A percentile compares a stretch with the other conserved stretches of the same genome.
Conservation (phyloP, 2,329 filamentous ascomycete genomes). For the Aspergillus sp. region DNA sequence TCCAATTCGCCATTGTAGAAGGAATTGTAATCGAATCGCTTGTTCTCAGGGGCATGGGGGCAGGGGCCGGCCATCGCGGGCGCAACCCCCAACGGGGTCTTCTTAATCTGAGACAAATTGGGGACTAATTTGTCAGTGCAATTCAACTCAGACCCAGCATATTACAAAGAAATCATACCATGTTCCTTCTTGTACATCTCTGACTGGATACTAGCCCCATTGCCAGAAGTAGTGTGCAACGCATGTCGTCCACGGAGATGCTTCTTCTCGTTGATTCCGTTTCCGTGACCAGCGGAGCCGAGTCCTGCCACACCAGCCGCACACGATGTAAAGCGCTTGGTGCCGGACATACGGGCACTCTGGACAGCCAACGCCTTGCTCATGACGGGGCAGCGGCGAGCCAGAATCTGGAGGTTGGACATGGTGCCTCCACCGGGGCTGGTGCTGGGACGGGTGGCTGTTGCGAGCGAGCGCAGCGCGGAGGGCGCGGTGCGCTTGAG, state of each 20-base stretch:
- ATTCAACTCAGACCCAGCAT: constrained; percentile 1
- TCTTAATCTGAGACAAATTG: background rate
- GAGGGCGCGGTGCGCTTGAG: constrained; percentile 89
- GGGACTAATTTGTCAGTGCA: background rate
- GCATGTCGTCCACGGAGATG: constrained; percentile 47
- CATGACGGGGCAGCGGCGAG: constrained; percentile 96
- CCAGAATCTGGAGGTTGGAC: constrained; percentile 92
- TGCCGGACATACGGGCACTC: constrained; percentile 37
- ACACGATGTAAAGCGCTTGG: constrained; percentile 34
- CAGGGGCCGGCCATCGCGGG: constrained; percentile 35
- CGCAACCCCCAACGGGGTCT: background rate
- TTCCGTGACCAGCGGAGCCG: constrained; percentile 5
- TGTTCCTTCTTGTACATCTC: constrained; percentile 41
- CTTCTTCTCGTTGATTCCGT: constrained; percentile 19
- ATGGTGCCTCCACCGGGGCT: constrained; percentile 79
- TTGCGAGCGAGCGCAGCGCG: constrained; percentile 80
- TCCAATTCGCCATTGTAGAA: constrained; percentile 87
- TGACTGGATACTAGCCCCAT: constrained; percentile 71
- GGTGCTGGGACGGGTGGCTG: constrained; percentile 58
- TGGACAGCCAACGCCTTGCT: constrained; percentile 93
- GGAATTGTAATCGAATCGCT: constrained; percentile 78
- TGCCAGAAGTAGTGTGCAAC: constrained; percentile 71
- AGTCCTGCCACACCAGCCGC: constrained; percentile 23
- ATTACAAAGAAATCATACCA: constrained; percentile 31
- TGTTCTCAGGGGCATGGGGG: constrained; percentile 42